Base-by-base conservation (phyloP, 257 asterid species). In the Asclepias syriaca region DNA sequence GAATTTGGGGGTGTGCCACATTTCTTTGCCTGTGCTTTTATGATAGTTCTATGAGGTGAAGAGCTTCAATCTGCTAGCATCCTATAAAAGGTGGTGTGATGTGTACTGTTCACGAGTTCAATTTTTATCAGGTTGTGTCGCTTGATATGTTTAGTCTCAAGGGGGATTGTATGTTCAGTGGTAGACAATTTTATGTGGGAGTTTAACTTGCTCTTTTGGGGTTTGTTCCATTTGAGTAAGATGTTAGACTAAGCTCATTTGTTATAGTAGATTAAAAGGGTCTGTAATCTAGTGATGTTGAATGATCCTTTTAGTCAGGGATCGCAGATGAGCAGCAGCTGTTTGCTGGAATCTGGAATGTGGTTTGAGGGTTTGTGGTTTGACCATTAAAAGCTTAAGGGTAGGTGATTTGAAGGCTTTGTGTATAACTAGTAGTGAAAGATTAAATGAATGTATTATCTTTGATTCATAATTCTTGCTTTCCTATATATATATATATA, bases 261-360 rank as follows among this genome's bases (percentile, higher is more conserved):
- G 74, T 46, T 48, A 84, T 77, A 77, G 83, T 77, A 77, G 83
- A 75, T 72, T 76, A 72, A 24, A 32, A 37, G n/a, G 37, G 37
- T 74, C 48, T 57, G 56, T 56, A 74, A 61, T n/a, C 48, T 78
- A 70, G 73, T 63, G 74, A 46, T 19, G 71, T 75, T 55, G 75
- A 74, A 65, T 70, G 70, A 70, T 64, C 21, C 21, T 51, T 18
- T 19, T 69, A 43, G 51, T 15, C 29, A 32, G 24, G 24, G 24
- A 40, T 66, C 67, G 56, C 40, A 45, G 57, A 39, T 67, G 24
- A 18, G 39, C n/a, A 59, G 74, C 51, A 37, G 74, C 40, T 59
- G 55, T 56, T 66, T 74, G 68, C 65, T 63, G 64, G 67, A 16
- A 49, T 49, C 65, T 63, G 64, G 67, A 16, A 49, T 49, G 22